Conservation (phyloP, 106 monocot genomes). For the Dendrobium chrysotoxum region DNA sequence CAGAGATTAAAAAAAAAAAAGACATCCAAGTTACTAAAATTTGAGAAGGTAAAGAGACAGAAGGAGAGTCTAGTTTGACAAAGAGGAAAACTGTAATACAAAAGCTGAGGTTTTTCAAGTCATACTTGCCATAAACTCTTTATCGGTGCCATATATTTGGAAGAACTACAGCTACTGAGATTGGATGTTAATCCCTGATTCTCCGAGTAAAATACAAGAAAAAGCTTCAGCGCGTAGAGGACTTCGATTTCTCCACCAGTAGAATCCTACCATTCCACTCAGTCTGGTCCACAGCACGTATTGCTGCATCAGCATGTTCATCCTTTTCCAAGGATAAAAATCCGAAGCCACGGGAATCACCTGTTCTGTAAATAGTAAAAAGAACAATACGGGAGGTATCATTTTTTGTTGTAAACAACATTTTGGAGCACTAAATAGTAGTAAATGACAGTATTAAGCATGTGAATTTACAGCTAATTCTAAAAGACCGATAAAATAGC, state of each 20-base stretch:
- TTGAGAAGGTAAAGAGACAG: too few relatives aligned
- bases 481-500: background rate
- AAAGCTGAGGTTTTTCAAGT: conserved; percentile 7
- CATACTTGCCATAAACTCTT: conserved; percentile 27
- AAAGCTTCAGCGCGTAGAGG: conserved; percentile 36
- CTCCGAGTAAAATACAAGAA: background rate
- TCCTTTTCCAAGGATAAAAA: conserved; percentile 68
- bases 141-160: conserved; percentile 16
- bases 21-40: background rate
- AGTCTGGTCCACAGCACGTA: conserved; percentile 61
- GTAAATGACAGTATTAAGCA: background rate
- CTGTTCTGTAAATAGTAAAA: conserved; percentile 32
- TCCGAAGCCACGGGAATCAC: conserved; percentile 70
- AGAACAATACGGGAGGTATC: background rate
- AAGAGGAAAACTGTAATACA: background rate
- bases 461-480: background rate
- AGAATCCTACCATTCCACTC: conserved; percentile 66
- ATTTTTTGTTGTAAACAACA: background rate
- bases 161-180: conserved; percentile 7
- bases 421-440: background rate
- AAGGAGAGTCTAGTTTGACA: background rate
- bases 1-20: background rate
- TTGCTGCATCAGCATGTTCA: conserved; percentile 73
- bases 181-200: background rate
- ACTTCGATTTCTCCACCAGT: conserved; percentile 65